Evolutionary conservation across 2,329 filamentous ascomycete genomes (phyloP).

Genomic region (Graphilbum ipis-grandicollis): DNA sequence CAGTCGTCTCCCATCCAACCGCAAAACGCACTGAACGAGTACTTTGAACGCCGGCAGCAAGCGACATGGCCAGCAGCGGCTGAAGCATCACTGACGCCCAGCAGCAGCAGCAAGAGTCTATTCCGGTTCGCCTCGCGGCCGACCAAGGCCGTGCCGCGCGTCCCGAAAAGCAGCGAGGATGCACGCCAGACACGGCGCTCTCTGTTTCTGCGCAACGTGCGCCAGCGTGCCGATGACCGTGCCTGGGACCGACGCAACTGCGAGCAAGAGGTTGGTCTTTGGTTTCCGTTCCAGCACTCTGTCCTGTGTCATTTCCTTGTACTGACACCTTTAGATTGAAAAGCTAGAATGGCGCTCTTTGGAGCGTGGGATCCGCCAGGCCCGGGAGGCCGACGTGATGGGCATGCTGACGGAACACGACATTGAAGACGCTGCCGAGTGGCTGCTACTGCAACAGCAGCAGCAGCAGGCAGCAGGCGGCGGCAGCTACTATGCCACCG

Average conservation of each 20-base stretch:
- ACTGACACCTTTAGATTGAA: constrained; percentile 6
- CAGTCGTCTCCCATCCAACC: constrained; percentile 26
- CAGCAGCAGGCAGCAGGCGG: background rate
- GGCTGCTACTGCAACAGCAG: constrained; percentile 12
- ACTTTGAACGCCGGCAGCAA: no score
- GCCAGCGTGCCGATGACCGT: constrained; percentile 40
- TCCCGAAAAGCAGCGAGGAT: constrained; percentile 42
- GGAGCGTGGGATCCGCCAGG: constrained; percentile 19
- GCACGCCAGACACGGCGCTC: constrained; percentile 45
- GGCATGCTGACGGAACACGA: constrained; percentile 30
- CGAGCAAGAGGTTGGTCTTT: constrained; percentile 35
- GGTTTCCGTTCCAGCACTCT: no score
- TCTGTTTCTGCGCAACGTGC: constrained; percentile 52
- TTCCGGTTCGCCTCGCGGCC: constrained; percentile 36
- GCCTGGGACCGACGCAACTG: constrained; percentile 43
- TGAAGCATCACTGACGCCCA: background rate
- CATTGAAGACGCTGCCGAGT: constrained; percentile 29
- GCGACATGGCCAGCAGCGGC: constrained; percentile 10
- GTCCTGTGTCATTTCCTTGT: constrained; percentile 1
- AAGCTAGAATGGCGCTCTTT: constrained; percentile 24
- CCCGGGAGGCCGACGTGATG: constrained; percentile 21
- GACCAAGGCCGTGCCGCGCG: constrained; percentile 40
- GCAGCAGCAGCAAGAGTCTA: background rate
- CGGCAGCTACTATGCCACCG: background rate
- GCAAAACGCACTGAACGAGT: no score